phyloP scores from a whole-genome alignment of 1,284 basidiomycete genomes.

The Megacollybia platyphylla region DNA sequence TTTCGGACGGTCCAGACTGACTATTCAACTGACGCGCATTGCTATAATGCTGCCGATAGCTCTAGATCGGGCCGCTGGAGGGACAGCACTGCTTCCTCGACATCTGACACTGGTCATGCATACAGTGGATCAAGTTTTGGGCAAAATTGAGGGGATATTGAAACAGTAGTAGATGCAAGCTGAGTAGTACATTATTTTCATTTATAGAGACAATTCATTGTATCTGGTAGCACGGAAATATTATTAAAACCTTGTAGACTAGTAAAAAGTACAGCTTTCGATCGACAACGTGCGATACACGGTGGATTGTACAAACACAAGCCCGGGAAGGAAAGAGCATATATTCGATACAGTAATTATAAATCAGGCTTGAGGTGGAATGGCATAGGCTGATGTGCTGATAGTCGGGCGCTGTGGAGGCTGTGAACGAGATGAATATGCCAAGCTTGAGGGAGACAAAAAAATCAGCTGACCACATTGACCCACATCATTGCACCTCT shows the following conservation, averaged over 20 bases:
- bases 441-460: not conserved
- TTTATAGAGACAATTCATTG: too few species aligned
- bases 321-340: too few species aligned
- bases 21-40: constrained; percentile 70
- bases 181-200: too few species aligned
- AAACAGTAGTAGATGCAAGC: too few species aligned
- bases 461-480: not conserved
- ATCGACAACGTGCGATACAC: too few species aligned
- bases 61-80: constrained; percentile 46
- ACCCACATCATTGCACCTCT: constrained; percentile 20
- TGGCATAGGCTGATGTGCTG: constrained; percentile 1
- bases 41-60: constrained; percentile 68
- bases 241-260: too few species aligned
- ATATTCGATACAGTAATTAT: too few species aligned
- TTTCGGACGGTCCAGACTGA: constrained; percentile 62
- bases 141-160: constrained; percentile 52
- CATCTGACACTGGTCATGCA: constrained; percentile 43
- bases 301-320: too few species aligned
- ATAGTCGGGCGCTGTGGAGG: not conserved
- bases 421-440: not conserved
- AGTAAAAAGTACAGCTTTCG: too few species aligned
- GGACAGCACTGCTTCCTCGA: constrained; percentile 35
- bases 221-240: too few species aligned
- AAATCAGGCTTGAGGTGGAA: constrained; percentile 1
- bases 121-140: constrained; percentile 45